Evolutionary conservation across 2,329 filamentous ascomycete species (phyloP), one percentile per base, ranked within the genome.

Genomic region (Neopestalotiopsis rosae): DNA sequence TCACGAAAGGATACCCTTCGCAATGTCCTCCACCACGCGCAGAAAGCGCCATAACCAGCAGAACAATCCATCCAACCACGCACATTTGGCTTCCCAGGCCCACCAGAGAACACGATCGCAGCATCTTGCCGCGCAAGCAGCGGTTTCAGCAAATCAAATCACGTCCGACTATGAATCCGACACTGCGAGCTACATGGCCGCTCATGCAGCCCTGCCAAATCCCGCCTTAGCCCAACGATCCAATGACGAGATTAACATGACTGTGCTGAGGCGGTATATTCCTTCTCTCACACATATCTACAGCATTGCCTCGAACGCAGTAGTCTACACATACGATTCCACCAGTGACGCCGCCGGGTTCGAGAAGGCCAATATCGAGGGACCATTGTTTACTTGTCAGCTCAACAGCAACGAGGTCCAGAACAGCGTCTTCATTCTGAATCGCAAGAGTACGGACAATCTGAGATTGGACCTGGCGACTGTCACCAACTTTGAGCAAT

Each of bases 351-450:
- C 85, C 69, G 17, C 30, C 30, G 59, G 30, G 10, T 98, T 96
- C 96, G 92, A 96, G 78, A 97, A 97, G 84, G 89, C 88, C 61
- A 92, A 91, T 68, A 88, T 95, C 12, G 95, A 97, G 81, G 96
- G 96, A 52, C 93, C 94, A 13, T 84, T 98, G 72, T 99, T 98
- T 79, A 89, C 98, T 66, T 97, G 93, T 84, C 86, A 89, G 76
- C 79, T 81, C 12, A 74, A 74, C 69, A 32, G 71, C 69, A 70
- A 78, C 75, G 73, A 80, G 42, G 77, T 80, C 77, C 83, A 76
- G 17, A 83, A 84, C 28, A 89, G 89, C 81, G 87, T 93, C 17
- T 92, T 94, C 74, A 85, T 95, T 6, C 84, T 95, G 71, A 95
- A 94, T 80, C 86, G 93, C 59, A 87, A 90, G 56, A 89, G 90